Base-by-base conservation (phyloP, 495 filamentous ascomycete genomes). In the Penicillium soppii region DNA sequence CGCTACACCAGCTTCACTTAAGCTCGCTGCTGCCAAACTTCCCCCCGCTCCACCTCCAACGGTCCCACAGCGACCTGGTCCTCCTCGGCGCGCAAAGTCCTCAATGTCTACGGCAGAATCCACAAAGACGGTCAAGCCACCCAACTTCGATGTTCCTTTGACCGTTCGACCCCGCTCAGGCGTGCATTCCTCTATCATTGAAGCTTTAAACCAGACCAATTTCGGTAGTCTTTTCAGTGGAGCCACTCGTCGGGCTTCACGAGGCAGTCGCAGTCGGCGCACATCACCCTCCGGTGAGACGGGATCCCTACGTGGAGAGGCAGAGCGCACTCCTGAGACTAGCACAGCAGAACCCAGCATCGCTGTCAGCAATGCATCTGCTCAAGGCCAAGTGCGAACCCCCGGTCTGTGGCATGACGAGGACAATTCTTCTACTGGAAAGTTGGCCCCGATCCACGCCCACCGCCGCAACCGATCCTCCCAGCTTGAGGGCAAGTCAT, bases 81-180 rank as follows among this genome's bases (percentile, higher is more conserved):
- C 68, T 40, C 69, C 75, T 19, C 77, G 79, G 37, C 79, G 82
- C 37, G 69, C 78, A 22, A 69, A 76, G 44, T 82, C 81, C 20
- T 72, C 76, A 30, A 70, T 86, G 57, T 87, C 84, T 46, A 86
- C 81, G 9, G 73, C 83, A 7, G 79, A 80, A 26, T 87, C 85
- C 2, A 74, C 71, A 43, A 80, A 80, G 72, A 81, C 89, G 53
- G 65, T 88, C 66, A 71, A 73, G 67, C 60, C 80, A 36, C 65
- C 67, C 35, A 53, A 54, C 13, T 51, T 65, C 8, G 67, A 69
- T 21, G 35, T 60, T 2, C 41, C 58, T 27, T 56, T 64, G 41
- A 70, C 67, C 12, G 61, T 62, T 26, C 67, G 63, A 42, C 68
- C 73, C 30, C 76, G 66, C 25, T 69, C 70, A 7, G 75, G 53